phyloP scores from a whole-genome alignment of 2,329 filamentous ascomycete species.

The Paecilomyces variotii region DNA sequence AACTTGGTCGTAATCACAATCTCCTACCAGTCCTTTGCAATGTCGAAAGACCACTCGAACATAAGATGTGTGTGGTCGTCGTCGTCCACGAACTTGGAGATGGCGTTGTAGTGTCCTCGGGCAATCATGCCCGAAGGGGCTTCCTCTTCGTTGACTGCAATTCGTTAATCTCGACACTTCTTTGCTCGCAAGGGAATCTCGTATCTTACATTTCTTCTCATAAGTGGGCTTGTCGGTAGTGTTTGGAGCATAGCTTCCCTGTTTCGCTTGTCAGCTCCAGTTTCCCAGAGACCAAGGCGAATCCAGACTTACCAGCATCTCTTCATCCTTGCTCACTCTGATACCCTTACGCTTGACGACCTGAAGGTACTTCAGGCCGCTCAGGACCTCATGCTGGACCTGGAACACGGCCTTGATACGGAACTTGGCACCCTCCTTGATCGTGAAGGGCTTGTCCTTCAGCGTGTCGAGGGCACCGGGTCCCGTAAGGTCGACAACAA shows the following conservation, averaged over 20 bases:
- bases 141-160: conserved; percentile 76
- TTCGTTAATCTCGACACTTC: not conserved
- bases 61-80: conserved; percentile 83
- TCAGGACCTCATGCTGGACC: conserved; percentile 94
- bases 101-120: conserved; percentile 81
- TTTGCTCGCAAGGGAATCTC: not conserved
- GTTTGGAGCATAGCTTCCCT: conserved; percentile 91
- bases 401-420: conserved; percentile 92
- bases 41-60: conserved; percentile 96
- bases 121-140: conserved; percentile 85
- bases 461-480: conserved; percentile 67
- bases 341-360: conserved; percentile 84
- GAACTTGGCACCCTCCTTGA: conserved; percentile 92
- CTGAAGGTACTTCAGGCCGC: conserved; percentile 92
- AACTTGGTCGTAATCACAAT: not conserved
- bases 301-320: conserved; percentile 76
- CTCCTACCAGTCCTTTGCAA: conserved; percentile 59
- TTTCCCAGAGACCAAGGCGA: not conserved
- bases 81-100: conserved; percentile 89
- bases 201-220: conserved; percentile 75
- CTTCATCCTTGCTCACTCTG: conserved; percentile 82
- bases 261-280: not conserved
- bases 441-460: conserved; percentile 89
- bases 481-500: conserved; percentile 76
- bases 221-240: conserved; percentile 80